Evolutionary conservation across 805 yeast species (phyloP).

Genomic region (Teunomyces stri): DNA sequence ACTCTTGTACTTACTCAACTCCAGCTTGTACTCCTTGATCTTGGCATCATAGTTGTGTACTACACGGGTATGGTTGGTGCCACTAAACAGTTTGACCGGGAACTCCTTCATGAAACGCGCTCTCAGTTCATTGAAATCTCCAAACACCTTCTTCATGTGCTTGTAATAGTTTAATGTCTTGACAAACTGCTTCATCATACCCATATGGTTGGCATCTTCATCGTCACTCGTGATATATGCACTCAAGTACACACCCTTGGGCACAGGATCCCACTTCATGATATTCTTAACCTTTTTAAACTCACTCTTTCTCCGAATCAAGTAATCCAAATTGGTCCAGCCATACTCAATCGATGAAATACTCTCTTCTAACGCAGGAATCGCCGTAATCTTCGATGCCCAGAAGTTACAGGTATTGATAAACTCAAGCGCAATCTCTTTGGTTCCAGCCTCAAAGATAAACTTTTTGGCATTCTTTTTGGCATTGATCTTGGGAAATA

Average conservation of each 20-base stretch:
- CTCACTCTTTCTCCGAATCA: slow-evolving; percentile 23
- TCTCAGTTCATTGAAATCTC: slow-evolving; percentile 30
- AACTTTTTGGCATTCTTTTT: slow-evolving; percentile 40
- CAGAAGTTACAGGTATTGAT: slow-evolving; percentile 83
- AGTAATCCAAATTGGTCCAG: slow-evolving; percentile 52
- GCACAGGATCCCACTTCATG: slow-evolving; percentile 42
- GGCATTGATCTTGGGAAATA: slow-evolving; percentile 46
- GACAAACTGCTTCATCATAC: slow-evolving; percentile 44
- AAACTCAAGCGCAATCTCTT: slow-evolving; percentile 65
- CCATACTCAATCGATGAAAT: slow-evolving; percentile 81
- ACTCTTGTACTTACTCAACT: slow-evolving; percentile 43
- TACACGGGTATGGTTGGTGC: slow-evolving; percentile 35
- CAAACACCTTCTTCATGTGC: slow-evolving; percentile 33
- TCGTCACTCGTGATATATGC: slow-evolving; percentile 24
- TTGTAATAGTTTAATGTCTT: slow-evolving; percentile 42
- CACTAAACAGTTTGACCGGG: slow-evolving; percentile 15
- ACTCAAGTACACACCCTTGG: slow-evolving; percentile 41
- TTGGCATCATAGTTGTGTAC: slow-evolving; percentile 40
- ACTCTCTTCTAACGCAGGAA: slow-evolving; percentile 67
- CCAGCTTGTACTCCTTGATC: slow-evolving; percentile 43
- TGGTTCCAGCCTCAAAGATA: slow-evolving; percentile 64
- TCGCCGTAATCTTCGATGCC: slow-evolving; percentile 82
- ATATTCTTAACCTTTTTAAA: slow-evolving; percentile 35
- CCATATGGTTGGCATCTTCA: slow-evolving; percentile 28
- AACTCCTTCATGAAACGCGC: slow-evolving; percentile 28